Evolutionary conservation across 257 asterid genomes (phyloP).

Genomic region (Nicotiana tabacum): DNA sequence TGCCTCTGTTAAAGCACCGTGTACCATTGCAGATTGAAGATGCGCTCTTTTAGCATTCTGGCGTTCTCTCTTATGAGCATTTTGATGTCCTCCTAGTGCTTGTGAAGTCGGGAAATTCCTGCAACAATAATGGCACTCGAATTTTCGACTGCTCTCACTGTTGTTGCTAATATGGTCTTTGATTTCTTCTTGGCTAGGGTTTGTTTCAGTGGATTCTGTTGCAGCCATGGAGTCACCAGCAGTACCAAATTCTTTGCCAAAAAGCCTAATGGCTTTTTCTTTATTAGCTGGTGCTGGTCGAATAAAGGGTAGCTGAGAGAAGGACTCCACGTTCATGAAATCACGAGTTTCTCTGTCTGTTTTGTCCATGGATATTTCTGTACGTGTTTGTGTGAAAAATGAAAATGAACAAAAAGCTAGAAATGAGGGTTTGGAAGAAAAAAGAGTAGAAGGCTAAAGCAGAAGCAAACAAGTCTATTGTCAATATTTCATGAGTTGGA

Average conservation of each 20-base stretch:
- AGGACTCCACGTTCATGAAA: slow-evolving; percentile 82
- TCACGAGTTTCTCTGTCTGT: slow-evolving; percentile 63
- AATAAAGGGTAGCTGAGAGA: slow-evolving; percentile 88
- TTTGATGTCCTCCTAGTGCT: slow-evolving; percentile 94
- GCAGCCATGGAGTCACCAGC: not conserved
- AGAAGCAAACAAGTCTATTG: not conserved
- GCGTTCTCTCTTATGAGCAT: slow-evolving; percentile 87
- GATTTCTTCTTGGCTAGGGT: not conserved
- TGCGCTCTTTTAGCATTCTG: slow-evolving; percentile 82
- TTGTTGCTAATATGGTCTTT: slow-evolving; percentile 19
- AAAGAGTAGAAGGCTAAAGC: not conserved
- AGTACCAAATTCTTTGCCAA: slow-evolving; percentile 74
- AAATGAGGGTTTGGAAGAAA: not conserved
- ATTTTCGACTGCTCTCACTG: slow-evolving; percentile 40
- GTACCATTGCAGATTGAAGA: slow-evolving; percentile 61
- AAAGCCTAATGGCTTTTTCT: slow-evolving; percentile 62
- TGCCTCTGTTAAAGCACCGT: slow-evolving; percentile 33
- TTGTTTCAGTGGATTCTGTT: slow-evolving; percentile 9
- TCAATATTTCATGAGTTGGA: not conserved
- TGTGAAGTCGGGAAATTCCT: slow-evolving; percentile 91
- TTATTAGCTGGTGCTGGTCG: slow-evolving; percentile 44
- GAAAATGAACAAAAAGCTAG: no score
- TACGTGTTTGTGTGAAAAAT: slow-evolving; percentile 33
- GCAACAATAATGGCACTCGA: slow-evolving; percentile 87
- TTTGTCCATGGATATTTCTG: slow-evolving; percentile 46